These are phyloP conservation scores for Alternaria triticimaculans DNA, from an alignment of 2,329 filamentous ascomycete species.

Conservation along the genomic window DNA sequence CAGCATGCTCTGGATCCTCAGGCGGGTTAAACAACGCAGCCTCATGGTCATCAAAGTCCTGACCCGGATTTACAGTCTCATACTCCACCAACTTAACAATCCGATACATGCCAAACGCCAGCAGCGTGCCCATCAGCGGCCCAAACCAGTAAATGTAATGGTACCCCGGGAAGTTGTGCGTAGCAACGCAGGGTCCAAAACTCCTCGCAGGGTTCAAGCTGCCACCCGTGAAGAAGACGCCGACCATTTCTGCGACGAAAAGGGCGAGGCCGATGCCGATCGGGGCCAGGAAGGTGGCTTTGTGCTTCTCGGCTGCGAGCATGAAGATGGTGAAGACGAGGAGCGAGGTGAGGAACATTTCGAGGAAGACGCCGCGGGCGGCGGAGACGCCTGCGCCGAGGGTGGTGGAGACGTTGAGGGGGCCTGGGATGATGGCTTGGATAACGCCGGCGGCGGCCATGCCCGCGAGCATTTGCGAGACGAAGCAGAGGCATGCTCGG, in stretches of 20 bases:
- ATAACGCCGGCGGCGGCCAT: conserved; percentile 47
- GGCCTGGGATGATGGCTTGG: conserved; percentile 44
- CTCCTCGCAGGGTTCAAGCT: conserved; percentile 51
- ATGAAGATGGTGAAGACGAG: conserved; percentile 59
- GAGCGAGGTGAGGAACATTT: conserved; percentile 49
- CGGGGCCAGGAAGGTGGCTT: conserved; percentile 73
- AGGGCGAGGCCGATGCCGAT: conserved; percentile 74
- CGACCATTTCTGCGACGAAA: conserved; percentile 65
- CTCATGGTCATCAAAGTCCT: conserved; percentile 50
- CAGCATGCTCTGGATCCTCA: conserved; percentile 27
- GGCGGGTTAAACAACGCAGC: conserved; percentile 41
- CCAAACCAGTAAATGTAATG: conserved; percentile 55
- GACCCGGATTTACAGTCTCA: conserved; percentile 51
- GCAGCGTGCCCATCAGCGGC: conserved; percentile 43
- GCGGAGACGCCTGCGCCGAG: conserved; percentile 40
- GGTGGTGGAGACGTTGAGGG: conserved; percentile 45
- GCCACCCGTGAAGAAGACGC: conserved; percentile 54
- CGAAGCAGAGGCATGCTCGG: conserved; percentile 42
- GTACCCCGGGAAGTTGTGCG: conserved; percentile 44
- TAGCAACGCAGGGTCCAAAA: conserved; percentile 52
- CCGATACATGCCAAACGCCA: conserved; percentile 49
- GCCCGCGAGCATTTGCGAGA: conserved; percentile 46
- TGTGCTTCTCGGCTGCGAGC: conserved; percentile 76
- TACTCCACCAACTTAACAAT: conserved; percentile 52
- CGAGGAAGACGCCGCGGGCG: conserved; percentile 48